A percentile compares a stretch with the other conserved stretches of the same genome.
Evolutionary conservation across 306 rosid genomes (phyloP).

Genomic region (Trifolium repens): DNA sequence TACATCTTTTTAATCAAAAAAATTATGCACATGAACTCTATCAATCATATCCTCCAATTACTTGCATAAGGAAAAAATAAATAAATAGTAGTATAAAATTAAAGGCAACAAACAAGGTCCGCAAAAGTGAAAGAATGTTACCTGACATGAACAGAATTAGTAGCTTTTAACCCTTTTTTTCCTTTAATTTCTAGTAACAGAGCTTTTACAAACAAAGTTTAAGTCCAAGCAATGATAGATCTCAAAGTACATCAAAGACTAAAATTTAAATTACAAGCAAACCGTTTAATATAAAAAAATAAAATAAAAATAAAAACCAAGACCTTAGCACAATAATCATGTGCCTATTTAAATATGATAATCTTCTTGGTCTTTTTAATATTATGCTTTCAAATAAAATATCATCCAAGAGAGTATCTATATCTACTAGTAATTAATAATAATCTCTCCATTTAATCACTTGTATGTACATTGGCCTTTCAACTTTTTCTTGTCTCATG

Average conservation of each 20-base stretch:
- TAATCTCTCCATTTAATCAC: conserved; percentile 22
- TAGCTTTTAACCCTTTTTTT: background rate
- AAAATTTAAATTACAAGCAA: conserved; percentile 26
- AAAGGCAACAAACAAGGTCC: no score
- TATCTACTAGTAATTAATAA: conserved; percentile 7
- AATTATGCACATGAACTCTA: no score
- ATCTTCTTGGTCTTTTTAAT: conserved; percentile 20
- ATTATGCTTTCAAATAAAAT: conserved; percentile 26
- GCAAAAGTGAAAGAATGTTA: background rate
- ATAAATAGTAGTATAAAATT: background rate
- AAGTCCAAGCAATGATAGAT: conserved; percentile 31
- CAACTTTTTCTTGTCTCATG: conserved; percentile 46
- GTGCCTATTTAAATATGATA: conserved; percentile 3
- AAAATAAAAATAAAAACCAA: background rate
- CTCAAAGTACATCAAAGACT: conserved; percentile 29
- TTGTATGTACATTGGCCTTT: conserved; percentile 49
- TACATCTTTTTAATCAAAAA: no score
- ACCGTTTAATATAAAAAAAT: conserved; percentile 27
- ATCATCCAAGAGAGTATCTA: conserved; percentile 38
- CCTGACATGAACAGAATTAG: background rate
- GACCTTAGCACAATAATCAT: conserved; percentile 27
- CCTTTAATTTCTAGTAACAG: conserved; percentile 13
- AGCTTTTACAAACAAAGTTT: conserved; percentile 27
- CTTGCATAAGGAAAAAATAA: no score
- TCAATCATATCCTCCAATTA: no score